Evolutionary conservation across 805 yeast genomes (phyloP).

Genomic region (Candida arabinofermentans): DNA sequence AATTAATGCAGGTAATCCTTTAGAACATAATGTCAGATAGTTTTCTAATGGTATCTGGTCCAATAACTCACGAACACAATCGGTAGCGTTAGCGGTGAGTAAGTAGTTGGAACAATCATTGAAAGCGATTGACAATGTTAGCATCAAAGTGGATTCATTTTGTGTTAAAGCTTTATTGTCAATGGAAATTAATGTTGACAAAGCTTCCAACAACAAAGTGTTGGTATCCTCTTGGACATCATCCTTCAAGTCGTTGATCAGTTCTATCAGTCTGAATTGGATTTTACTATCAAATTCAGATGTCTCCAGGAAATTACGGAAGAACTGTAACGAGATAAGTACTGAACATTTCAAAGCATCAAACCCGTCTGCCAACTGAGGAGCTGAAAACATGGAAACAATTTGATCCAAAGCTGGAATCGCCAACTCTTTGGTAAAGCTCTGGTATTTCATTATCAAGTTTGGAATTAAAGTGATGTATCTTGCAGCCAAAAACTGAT

Average conservation of each 20-base stretch:
- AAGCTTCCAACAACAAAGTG: slow-evolving; percentile 64
- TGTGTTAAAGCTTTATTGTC: slow-evolving; percentile 33
- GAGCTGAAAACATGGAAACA: slow-evolving; percentile 18
- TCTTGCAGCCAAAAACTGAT: slow-evolving; percentile 43
- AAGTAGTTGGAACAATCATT: slow-evolving; percentile 76
- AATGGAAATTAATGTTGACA: slow-evolving; percentile 54
- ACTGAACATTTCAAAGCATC: slow-evolving; percentile 27
- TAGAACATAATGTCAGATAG: slow-evolving; percentile 45
- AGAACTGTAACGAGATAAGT: slow-evolving; percentile 53
- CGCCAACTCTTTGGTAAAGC: slow-evolving; percentile 21
- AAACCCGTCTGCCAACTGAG: slow-evolving; percentile 18
- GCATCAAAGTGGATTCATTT: slow-evolving; percentile 38
- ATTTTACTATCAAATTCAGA: slow-evolving; percentile 21
- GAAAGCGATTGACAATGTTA: slow-evolving; percentile 61
- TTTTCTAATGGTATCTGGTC: slow-evolving; percentile 38
- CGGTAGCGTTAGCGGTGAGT: slow-evolving; percentile 61
- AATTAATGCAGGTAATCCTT: slow-evolving; percentile 49
- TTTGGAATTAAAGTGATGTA: slow-evolving; percentile 51
- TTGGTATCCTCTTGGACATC: slow-evolving; percentile 80
- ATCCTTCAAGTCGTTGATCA: slow-evolving; percentile 44
- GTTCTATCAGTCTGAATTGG: slow-evolving; percentile 26
- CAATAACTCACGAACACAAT: slow-evolving; percentile 62
- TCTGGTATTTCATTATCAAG: slow-evolving; percentile 49
- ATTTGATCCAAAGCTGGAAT: slow-evolving; percentile 23
- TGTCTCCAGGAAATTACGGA: slow-evolving; percentile 22